Base-by-base conservation (phyloP, 177 flowering plant species). In the Vitis hybrid region DNA sequence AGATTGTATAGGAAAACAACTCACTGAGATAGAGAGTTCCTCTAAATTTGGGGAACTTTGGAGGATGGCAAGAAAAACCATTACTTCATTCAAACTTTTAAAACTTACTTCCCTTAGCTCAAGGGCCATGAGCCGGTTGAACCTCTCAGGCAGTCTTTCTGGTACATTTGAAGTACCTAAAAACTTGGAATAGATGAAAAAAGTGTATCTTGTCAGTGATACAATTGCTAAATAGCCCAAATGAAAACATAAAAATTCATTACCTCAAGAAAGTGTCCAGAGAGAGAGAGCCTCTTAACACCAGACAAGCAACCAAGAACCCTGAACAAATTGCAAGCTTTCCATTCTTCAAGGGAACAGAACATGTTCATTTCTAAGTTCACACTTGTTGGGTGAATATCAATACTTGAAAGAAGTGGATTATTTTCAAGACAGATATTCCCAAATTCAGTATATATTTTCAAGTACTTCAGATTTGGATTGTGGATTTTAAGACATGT, bases 21-120 rank as follows among this genome's bases (percentile, higher is more conserved):
- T 71, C 20, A 71, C 74, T 11, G 74, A 17, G 11, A 71, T 6
- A 47, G 13, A 4, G 9, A 71, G 68, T 38, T 55, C 57, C 56
- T 64, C 54, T 44, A 71, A 64, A 58, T 64, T 71, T 64, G 74
- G 74, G 53, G 68, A 47, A 24, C 74, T 71, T 47, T 44, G 22
- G 9, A 71, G 68, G 5, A 71, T 64, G 22, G 62, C 33, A 13
- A 71, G 22, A 22, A 18, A 38, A 24, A n/a, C 68, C 20, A 13
- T 18, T 6, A 71, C 44, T 2, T 64, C 68, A 2, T 56, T 64
- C 47, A 71, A 3, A 20, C 59, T 38, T 5, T n/a, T n/a, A 10
- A 64, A 64, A 19, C 68, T 71, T 15, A 71, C 24, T 38, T 57
- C 68, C 50, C 13, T 64, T 18, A 71, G 68, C 2, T 64, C 63